A percentile compares a stretch with the other conserved stretches of the same genome.
Conservation (phyloP, 805 yeast genomes). For the Priceomyces fermenticarens region DNA sequence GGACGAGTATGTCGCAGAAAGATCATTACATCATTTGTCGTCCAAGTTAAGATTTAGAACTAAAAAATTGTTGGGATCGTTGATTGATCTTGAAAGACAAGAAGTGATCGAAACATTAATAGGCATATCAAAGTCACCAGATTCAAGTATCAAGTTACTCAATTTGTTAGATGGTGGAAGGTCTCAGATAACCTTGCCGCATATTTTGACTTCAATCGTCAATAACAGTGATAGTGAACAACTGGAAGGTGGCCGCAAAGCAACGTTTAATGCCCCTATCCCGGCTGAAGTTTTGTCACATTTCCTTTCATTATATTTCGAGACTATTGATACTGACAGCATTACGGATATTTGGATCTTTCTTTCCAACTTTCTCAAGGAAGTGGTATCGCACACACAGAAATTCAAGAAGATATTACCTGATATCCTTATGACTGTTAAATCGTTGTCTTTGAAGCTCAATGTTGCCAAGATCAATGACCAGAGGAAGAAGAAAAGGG, state of each 20-base stretch:
- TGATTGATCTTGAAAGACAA: slow-evolving; percentile 65
- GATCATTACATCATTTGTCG: slow-evolving; percentile 39
- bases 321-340: slow-evolving; percentile 68
- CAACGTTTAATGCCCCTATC: slow-evolving; percentile 48
- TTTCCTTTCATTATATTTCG: slow-evolving; percentile 61
- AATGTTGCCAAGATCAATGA: slow-evolving; percentile 60
- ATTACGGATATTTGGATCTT: slow-evolving; percentile 75
- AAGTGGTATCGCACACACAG: slow-evolving; percentile 45
- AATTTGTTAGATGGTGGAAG: slow-evolving; percentile 83
- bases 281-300: slow-evolving; percentile 42
- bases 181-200: slow-evolving; percentile 70
- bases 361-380: slow-evolving; percentile 57
- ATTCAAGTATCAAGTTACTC: slow-evolving; percentile 49
- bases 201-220: slow-evolving; percentile 53
- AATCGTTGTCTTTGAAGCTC: slow-evolving; percentile 53
- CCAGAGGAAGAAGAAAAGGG: slow-evolving; percentile 59
- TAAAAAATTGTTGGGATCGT: slow-evolving; percentile 58
- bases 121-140: slow-evolving; percentile 20
- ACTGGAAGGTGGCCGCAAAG: slow-evolving; percentile 30
- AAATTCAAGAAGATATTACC: slow-evolving; percentile 51
- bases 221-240: slow-evolving; percentile 41
- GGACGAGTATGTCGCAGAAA: slow-evolving; percentile 12
- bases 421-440: slow-evolving; percentile 49
- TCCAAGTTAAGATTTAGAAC: slow-evolving; percentile 67
- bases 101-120: slow-evolving; percentile 71